Evolutionary conservation across 352 stramenopile species (phyloP).

Genomic region (Globisporangium nodosum): DNA sequence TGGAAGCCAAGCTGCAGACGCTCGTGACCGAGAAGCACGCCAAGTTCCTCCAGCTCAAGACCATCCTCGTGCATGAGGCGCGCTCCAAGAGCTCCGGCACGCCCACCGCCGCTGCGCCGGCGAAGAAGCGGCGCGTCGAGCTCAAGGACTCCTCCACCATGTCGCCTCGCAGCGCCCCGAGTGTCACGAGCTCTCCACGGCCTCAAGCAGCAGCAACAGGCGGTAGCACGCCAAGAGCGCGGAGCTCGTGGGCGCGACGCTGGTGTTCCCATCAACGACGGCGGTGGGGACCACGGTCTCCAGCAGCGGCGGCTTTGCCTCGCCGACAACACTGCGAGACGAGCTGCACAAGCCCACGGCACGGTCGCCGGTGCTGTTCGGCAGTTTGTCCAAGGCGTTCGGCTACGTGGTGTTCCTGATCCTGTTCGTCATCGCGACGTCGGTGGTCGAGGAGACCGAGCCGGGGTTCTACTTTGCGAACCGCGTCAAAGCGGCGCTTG

Average conservation of each 20-base stretch:
- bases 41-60: conserved; percentile 71
- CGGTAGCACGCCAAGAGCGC: no score
- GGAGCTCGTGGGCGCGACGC: conserved; percentile 1
- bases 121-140: conserved; percentile 31
- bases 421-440: conserved; percentile 49
- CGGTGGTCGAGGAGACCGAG: conserved; percentile 34
- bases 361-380: conserved; percentile 34
- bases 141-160: background rate
- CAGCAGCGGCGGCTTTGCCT: background rate
- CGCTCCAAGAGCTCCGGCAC: conserved; percentile 28
- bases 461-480: conserved; percentile 65
- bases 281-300: conserved; percentile 5
- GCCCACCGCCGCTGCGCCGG: background rate
- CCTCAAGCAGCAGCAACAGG: no score
- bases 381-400: conserved; percentile 41
- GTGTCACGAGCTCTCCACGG: background rate
- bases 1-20: conserved; percentile 38
- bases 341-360: conserved; percentile 24
- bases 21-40: conserved; percentile 66
- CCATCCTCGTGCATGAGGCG: conserved; percentile 63
- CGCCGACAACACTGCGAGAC: background rate
- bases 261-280: background rate
- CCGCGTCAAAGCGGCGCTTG: conserved; percentile 37
- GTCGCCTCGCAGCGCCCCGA: background rate
- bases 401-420: conserved; percentile 50